Conservation (phyloP, 805 yeast genomes). For the Candida xyloterini region DNA sequence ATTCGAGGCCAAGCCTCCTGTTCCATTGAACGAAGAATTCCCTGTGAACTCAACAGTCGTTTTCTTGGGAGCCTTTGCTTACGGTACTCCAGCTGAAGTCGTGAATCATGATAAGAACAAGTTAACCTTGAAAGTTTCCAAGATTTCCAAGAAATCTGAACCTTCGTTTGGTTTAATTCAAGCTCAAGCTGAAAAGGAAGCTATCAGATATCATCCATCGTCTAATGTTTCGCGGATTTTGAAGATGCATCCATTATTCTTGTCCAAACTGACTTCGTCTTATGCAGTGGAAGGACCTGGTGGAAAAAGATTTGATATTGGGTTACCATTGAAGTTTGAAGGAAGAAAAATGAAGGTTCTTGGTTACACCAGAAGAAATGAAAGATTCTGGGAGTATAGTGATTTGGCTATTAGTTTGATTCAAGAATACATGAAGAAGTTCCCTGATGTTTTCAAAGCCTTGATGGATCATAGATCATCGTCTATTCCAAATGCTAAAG, state of each 20-base stretch:
- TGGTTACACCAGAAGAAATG: slow-evolving; percentile 73
- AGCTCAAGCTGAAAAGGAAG: slow-evolving; percentile 53
- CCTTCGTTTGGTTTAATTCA: slow-evolving; percentile 64
- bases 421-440: slow-evolving; percentile 54
- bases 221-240: slow-evolving; percentile 59
- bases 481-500: slow-evolving; percentile 37
- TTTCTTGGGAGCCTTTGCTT: slow-evolving; percentile 81
- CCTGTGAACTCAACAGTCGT: slow-evolving; percentile 71
- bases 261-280: slow-evolving; percentile 76
- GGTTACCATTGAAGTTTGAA: slow-evolving; percentile 82
- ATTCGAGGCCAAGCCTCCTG: slow-evolving; percentile 65
- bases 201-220: slow-evolving; percentile 61
- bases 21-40: slow-evolving; percentile 77
- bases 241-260: slow-evolving; percentile 56
- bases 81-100: slow-evolving; percentile 74
- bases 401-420: slow-evolving; percentile 67
- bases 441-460: slow-evolving; percentile 56
- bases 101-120: slow-evolving; percentile 48
- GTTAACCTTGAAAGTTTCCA: slow-evolving; percentile 52
- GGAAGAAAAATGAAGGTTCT: slow-evolving; percentile 75
- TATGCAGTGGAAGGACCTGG: slow-evolving; percentile 55
- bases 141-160: slow-evolving; percentile 47
- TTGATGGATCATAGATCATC: slow-evolving; percentile 24
- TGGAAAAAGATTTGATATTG: slow-evolving; percentile 61
- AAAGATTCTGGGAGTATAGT: slow-evolving; percentile 79